These are phyloP conservation scores for Hyaloperonospora brassicae DNA, from an alignment of 352 stramenopile genomes.

Conservation along the genomic window DNA sequence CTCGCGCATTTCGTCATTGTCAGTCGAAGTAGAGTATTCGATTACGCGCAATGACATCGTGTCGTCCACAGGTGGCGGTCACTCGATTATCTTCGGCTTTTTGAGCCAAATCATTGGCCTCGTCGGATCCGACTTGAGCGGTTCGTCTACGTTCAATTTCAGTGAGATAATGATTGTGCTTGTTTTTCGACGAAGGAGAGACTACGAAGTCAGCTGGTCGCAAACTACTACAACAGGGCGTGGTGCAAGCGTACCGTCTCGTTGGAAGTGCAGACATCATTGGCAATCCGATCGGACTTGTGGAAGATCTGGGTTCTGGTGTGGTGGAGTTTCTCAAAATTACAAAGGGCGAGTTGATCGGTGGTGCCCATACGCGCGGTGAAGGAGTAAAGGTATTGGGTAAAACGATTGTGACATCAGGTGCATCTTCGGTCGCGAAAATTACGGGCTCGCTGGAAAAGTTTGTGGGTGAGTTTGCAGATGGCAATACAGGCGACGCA, in stretches of 20 bases:
- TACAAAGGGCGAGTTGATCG: slow-evolving; percentile 79
- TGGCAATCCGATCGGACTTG: slow-evolving; percentile 78
- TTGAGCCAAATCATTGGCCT: slow-evolving; percentile 75
- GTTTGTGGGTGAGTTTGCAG: slow-evolving; percentile 74
- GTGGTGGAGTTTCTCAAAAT: slow-evolving; percentile 85
- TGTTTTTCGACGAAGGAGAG: slow-evolving; percentile 80
- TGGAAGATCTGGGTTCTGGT: slow-evolving; percentile 80
- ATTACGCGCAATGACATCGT: slow-evolving; percentile 82
- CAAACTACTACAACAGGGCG: slow-evolving; percentile 78
- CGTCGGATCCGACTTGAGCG: slow-evolving; percentile 78
- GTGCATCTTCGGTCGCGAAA: slow-evolving; percentile 67
- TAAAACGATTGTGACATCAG: slow-evolving; percentile 80
- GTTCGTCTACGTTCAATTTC: slow-evolving; percentile 76
- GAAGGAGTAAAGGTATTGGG: slow-evolving; percentile 82
- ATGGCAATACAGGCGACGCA: slow-evolving; percentile 32
- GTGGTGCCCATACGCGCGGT: slow-evolving; percentile 71
- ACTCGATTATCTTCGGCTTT: slow-evolving; percentile 74
- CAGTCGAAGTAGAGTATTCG: slow-evolving; percentile 73
- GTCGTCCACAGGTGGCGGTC: slow-evolving; percentile 44
- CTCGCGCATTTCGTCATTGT: slow-evolving; percentile 61
- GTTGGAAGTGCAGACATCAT: slow-evolving; percentile 83
- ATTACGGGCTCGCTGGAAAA: slow-evolving; percentile 82
- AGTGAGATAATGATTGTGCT: slow-evolving; percentile 75
- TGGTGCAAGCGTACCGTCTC: slow-evolving; percentile 78
- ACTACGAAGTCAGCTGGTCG: slow-evolving; percentile 68